These are phyloP conservation scores for Verticillium isaacii DNA, from an alignment of 2,329 filamentous ascomycete genomes.

Conservation along the genomic window DNA sequence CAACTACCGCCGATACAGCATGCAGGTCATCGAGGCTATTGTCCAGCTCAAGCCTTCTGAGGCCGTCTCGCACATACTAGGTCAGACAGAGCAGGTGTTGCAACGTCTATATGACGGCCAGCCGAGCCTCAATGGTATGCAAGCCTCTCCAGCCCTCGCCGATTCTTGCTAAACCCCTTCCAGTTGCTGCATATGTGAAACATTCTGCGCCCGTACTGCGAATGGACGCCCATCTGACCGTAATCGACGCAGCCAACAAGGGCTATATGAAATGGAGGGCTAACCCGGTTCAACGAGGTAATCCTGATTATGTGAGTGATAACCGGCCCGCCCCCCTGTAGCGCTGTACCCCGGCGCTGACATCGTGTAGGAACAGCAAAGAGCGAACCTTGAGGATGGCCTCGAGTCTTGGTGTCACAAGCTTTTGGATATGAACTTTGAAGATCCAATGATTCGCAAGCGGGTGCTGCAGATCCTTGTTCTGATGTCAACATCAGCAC, in stretches of 20 bases:
- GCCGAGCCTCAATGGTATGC: constrained; percentile 60
- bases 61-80: constrained; percentile 82
- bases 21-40: constrained; percentile 80
- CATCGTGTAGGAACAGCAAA: constrained; percentile 39
- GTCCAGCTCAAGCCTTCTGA: constrained; percentile 78
- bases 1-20: constrained; percentile 90
- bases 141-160: not conserved
- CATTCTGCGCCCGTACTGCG: constrained; percentile 68
- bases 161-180: not conserved
- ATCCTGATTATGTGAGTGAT: constrained; percentile 10
- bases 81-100: constrained; percentile 68
- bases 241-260: constrained; percentile 83
- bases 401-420: constrained; percentile 70
- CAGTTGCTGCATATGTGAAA: constrained; percentile 59
- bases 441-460: constrained; percentile 81
- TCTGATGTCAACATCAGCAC: constrained; percentile 75
- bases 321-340: too few species aligned
- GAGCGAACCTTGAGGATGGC: constrained; percentile 54
- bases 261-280: constrained; percentile 77
- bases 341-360: not conserved
- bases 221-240: constrained; percentile 84
- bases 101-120: constrained; percentile 70
- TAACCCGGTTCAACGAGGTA: constrained; percentile 12
- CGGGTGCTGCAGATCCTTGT: constrained; percentile 77
- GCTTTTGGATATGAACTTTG: constrained; percentile 66